Base-by-base conservation (phyloP, 495 filamentous ascomycete genomes). In the Collariella sp. region DNA sequence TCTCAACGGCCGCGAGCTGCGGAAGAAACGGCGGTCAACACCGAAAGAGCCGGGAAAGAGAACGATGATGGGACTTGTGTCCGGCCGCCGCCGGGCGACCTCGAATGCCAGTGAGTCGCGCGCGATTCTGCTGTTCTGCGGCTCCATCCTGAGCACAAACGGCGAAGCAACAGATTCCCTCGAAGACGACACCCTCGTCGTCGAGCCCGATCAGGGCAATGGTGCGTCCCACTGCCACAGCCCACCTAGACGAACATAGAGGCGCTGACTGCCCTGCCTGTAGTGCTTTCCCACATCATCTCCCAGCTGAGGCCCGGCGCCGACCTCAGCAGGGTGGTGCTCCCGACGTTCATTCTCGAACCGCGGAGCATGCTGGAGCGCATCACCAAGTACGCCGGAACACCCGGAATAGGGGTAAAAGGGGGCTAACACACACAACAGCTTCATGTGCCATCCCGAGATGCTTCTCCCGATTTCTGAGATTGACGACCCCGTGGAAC, bases 361-460 rank as follows among this genome's bases (percentile, higher is more conserved):
- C 93, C 93, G 4, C 83, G 88, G 63, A 95, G 90, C 57, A 99
- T 99, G 93, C 71, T 99, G 63, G 93, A 99, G 72, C 80, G 93
- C 33, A 99, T 99, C 61, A 99, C 93, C 62, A 99, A 98, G 91
- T 96, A 79, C 50, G 76, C 13, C 43, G 31, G 9, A 35, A 11
- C 13, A 40, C 13, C 33, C 19, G 7, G 23, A 31, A 29, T 15
- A 1, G 7, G 26, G 47, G 24, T 38, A 16, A 36, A 57, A 33
- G 22, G 46, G 24, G 23, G 52, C 67, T 71, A 49, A 68, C 61
- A 20, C 31, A 61, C 36, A 52, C 12, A 43, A 48, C 65, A 96
- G 91, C 75, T 99, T 99, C 77, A 99, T 99, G 93, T 91, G 93
- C 60, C 94, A 97, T 69, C 94, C 93, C 42, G 93, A 99, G 70